Base-by-base conservation (phyloP, 2,329 filamentous ascomycete species). In the Colletotrichum gloeosporioides region DNA sequence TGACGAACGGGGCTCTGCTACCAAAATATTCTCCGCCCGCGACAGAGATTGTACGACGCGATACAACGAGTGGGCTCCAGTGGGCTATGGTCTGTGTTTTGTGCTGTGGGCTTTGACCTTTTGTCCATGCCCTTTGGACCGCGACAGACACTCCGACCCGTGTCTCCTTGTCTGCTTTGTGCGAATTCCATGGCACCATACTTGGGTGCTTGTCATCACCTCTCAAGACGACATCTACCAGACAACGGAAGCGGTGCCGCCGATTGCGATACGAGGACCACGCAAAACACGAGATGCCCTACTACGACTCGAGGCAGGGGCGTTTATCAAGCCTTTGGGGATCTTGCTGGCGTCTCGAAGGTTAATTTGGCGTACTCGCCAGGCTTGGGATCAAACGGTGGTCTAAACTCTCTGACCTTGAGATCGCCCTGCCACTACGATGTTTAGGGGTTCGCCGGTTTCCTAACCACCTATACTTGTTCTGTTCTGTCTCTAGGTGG, bases 1-100 rank as follows among this genome's bases (percentile, higher is more conserved):
- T 65, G 73, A 68, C 63, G 69, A 70, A 73, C 59, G 74, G 73
- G 70, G 74, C 74, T 76, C 59, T 73, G 70, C 73, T 69, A 69
- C 73, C 74, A 69, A 64, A 74, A 76, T 76, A 76, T 76, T 76
- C 74, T 76, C 74, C 74, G 74, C 70, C 71, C 74, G 71, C 36
- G 74, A 76, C 74, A 69, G 71, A 76, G 59, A 76, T 74, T 74
- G 74, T 76, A 36, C 64, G 44, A 76, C 74, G 74, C 59, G 70
- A 71, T 36, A 71, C 68, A 34, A 70, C 36, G 27, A 63, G 68
- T 71, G 61, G 69, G 22, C 62, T 36, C 34, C 29, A 53, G 74
- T 73, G 73, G 69, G 62, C 57, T 73, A 13, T 67, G 22, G 73
- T 36, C 62, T 53, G 22, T 72, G 62, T 44, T 75, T 15, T 67